A percentile compares a stretch with the other conserved stretches of the same genome.
phyloP scores from a whole-genome alignment of 768 basidiomycete species.

The Psilocybe subaeruginosa region DNA sequence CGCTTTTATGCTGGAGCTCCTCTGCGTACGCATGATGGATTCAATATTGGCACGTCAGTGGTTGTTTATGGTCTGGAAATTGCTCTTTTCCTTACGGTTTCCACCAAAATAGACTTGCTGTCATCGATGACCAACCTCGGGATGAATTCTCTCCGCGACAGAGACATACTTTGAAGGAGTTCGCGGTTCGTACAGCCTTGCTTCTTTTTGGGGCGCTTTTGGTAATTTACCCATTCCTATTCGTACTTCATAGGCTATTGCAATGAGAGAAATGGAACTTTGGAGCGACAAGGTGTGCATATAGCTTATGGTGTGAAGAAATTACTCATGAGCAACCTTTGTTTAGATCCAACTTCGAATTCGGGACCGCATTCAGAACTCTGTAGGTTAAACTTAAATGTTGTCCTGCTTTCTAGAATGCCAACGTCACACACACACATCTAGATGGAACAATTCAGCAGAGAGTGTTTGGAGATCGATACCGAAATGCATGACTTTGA shows the following conservation, averaged over 20 bases:
- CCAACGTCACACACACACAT: not conserved
- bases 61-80: not conserved
- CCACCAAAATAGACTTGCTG: slow-evolving; percentile 58
- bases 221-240: not conserved
- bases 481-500: slow-evolving; percentile 44
- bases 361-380: slow-evolving; percentile 89
- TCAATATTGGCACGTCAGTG: slow-evolving; percentile 81
- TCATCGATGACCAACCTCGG: slow-evolving; percentile 83
- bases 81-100: not conserved
- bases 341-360: slow-evolving; percentile 84
- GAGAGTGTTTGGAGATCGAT: slow-evolving; percentile 93
- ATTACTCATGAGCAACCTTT: not conserved
- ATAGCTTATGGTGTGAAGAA: not conserved
- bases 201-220: not conserved
- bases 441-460: slow-evolving; percentile 93
- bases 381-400: slow-evolving; percentile 47
- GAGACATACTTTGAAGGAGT: slow-evolving; percentile 91
- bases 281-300: slow-evolving; percentile 85
- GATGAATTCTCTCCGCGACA: slow-evolving; percentile 88
- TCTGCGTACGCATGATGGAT: slow-evolving; percentile 85
- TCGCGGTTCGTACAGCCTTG: slow-evolving; percentile 51
- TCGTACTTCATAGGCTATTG: slow-evolving; percentile 60
- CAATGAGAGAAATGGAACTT: slow-evolving; percentile 94
- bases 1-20: slow-evolving; percentile 95
- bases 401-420: not conserved